These are phyloP conservation scores for Oenanthe sinensis DNA, from an alignment of 129 eudicot genomes.

Conservation along the genomic window DNA sequence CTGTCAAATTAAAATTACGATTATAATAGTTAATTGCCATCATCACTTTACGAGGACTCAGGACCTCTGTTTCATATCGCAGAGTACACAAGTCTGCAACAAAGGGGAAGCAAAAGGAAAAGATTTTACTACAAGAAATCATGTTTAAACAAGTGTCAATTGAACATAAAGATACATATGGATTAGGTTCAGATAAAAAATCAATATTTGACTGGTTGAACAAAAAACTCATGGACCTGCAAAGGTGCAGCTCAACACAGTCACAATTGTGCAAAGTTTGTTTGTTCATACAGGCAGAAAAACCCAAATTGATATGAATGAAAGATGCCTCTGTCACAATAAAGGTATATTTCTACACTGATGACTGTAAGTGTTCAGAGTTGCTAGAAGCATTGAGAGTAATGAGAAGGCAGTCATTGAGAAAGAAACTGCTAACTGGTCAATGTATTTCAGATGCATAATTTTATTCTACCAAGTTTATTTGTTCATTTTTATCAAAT, in stretches of 20 bases:
- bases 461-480: not conserved
- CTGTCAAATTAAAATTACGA: conserved; percentile 60
- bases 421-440: not conserved
- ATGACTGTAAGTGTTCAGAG: not conserved
- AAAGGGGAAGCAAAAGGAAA: not conserved
- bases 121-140: not conserved
- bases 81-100: conserved; percentile 50
- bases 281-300: no score
- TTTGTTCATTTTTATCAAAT: not conserved
- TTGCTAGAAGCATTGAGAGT: no score
- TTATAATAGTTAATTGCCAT: conserved; percentile 50
- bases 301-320: no score
- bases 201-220: not conserved
- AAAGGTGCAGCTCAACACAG: not conserved
- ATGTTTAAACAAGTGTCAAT: not conserved
- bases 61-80: conserved; percentile 35
- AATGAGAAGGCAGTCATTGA: no score
- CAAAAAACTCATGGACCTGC: not conserved
- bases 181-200: not conserved
- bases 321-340: no score
- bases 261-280: no score
- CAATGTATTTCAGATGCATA: not conserved
- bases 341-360: not conserved
- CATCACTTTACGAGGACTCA: conserved; percentile 77
- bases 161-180: not conserved